Evolutionary conservation across 371 early-diverging fungal species (phyloP), one percentile per base, ranked within the genome.

Genomic region (Rhizopus delemar): DNA sequence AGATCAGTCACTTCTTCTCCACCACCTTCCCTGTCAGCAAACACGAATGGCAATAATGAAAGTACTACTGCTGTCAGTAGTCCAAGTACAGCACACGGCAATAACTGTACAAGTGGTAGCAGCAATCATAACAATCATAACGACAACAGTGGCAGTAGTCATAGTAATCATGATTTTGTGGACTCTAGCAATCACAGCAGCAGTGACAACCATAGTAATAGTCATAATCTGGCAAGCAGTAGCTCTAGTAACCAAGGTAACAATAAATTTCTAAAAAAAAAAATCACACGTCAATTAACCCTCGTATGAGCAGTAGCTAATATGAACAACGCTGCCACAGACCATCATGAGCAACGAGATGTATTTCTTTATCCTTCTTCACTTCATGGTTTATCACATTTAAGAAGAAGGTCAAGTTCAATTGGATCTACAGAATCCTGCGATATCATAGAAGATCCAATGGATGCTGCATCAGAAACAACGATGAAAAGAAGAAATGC

Each of bases 381-480:
- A 2, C 63, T 69, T 28, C 73, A 66, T 28, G 65, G 66, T 8
- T 46, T 49, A 31, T 13, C 29, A 32, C 67, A 64, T 38, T 46
- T 65, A 38, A 65, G 72, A 43, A 64, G 78, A 38, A 68, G 78
- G 15, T 74, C 78, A 12, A 69, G 68, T 31, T 73, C 78, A n/a
- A 70, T 62, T 45, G 58, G 63, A n/a, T 77, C 77, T 0, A 68
- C 59, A 0, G 65, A 68, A n/a, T 70, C 72, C 15, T 34, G 28
- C 48, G 46, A 7, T 16, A 51, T 52, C 33, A 46, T 41, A 6
- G 61, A 61, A 35, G 66, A 66, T 57, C 38, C 66, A 8, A 57
- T 61, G 66, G 61, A 66, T 3, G 57, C 61, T 22, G 45, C 41
- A 16, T 45, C 41, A 6, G 46, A 39, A 12, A 39, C 5, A 6